A percentile compares a stretch with the other conserved stretches of the same genome.
Evolutionary conservation across 1,284 basidiomycete species (phyloP).

Genomic region (Malassezia cuniculi): DNA sequence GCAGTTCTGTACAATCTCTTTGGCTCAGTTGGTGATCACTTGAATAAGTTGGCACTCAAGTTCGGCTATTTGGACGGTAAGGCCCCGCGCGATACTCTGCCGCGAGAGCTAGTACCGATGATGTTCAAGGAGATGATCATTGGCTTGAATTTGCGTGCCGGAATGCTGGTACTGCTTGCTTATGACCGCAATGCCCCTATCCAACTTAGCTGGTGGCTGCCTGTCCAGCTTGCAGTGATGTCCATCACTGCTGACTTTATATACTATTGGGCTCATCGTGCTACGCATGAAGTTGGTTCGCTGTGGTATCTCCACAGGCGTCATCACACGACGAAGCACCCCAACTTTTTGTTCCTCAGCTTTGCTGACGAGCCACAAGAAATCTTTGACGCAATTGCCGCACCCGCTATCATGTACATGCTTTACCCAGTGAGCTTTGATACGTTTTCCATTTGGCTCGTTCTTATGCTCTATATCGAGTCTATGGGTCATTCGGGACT

Average conservation of each 20-base stretch:
- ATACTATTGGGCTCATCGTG: conserved; percentile 35
- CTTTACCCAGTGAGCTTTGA: conserved; percentile 20
- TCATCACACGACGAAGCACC: conserved; percentile 34
- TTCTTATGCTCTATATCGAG: conserved; percentile 20
- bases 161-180: conserved; percentile 13
- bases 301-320: conserved; percentile 24
- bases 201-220: conserved; percentile 10
- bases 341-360: conserved; percentile 20
- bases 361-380: conserved; percentile 36
- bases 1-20: no score
- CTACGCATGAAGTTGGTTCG: conserved; percentile 25
- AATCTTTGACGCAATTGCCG: conserved; percentile 25
- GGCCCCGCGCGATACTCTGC: conserved; percentile 20
- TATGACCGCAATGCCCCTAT: conserved; percentile 5
- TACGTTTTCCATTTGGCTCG: conserved; percentile 15
- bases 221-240: conserved; percentile 15
- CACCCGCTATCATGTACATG: conserved; percentile 25
- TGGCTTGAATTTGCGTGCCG: conserved; percentile 3
- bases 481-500: conserved; percentile 31
- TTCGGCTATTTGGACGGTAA: conserved; percentile 31
- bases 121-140: conserved; percentile 12
- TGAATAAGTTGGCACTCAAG: conserved; percentile 11
- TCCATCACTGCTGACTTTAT: conserved; percentile 21
- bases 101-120: conserved; percentile 17
- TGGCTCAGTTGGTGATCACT: no score